phyloP scores from a whole-genome alignment of 2,329 filamentous ascomycete species.

The Xylaria polymorpha region DNA sequence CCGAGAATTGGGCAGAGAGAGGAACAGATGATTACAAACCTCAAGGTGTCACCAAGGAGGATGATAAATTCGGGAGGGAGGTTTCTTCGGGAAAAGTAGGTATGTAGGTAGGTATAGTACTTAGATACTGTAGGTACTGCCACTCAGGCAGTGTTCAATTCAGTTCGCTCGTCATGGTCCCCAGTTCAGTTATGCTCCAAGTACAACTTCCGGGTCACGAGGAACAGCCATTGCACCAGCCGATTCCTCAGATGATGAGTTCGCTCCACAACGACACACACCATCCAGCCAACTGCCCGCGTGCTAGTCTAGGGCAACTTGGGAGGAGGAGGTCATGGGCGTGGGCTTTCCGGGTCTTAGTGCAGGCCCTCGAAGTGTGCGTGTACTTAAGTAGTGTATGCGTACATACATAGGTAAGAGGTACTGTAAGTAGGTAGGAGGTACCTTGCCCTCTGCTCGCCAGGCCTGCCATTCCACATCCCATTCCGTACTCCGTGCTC shows the following conservation, averaged over 20 bases:
- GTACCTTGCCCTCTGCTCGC: conserved; percentile 7
- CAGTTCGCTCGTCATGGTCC: conserved; percentile 4
- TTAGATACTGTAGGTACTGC: neutral
- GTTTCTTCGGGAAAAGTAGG: no score
- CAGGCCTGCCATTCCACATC: conserved; percentile 15
- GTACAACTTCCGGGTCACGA: conserved; percentile 37
- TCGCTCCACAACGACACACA: conserved; percentile 37
- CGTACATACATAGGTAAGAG: neutral
- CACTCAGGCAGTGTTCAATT: neutral
- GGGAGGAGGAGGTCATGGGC: conserved; percentile 14
- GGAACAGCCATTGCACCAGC: conserved; percentile 36
- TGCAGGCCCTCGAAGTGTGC: neutral
- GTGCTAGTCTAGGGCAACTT: conserved; percentile 28
- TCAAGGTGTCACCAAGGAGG: neutral
- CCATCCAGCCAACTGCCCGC: conserved; percentile 32
- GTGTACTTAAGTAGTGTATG: neutral
- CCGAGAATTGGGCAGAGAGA: neutral
- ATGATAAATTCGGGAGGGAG: conserved; percentile 5
- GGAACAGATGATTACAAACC: neutral
- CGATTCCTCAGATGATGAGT: conserved; percentile 38
- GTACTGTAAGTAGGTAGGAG: neutral
- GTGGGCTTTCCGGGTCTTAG: conserved; percentile 1
- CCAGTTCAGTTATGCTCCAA: conserved; percentile 21
- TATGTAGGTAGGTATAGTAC: no score
- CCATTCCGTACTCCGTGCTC: conserved; percentile 30